Evolutionary conservation across 1,284 basidiomycete species (phyloP).

Genomic region (Neonothopanus nambi): DNA sequence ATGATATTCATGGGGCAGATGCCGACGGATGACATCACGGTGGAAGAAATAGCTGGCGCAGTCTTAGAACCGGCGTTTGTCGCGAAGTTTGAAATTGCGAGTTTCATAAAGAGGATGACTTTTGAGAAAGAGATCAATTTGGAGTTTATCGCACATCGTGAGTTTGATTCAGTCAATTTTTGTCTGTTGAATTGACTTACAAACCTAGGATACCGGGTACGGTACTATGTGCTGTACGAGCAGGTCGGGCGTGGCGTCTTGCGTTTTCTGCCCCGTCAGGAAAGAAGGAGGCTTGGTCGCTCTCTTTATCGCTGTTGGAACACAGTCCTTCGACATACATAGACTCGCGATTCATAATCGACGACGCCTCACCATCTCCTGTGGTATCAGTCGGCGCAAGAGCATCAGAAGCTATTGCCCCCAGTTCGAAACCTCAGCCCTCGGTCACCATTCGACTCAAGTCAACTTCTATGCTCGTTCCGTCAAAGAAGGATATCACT

Average conservation of each 20-base stretch:
- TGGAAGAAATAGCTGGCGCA: conserved; percentile 7
- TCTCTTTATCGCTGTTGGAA: conserved; percentile 7
- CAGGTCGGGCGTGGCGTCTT: conserved; percentile 12
- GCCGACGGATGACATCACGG: conserved; percentile 4
- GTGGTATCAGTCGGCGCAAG: too few species aligned
- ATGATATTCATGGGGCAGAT: neutral
- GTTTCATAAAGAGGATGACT: conserved; percentile 4
- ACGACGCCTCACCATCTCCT: neutral
- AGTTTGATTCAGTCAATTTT: neutral
- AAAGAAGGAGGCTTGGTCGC: conserved; percentile 1
- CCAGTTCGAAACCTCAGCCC: neutral
- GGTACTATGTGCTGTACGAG: too few species aligned
- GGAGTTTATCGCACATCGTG: conserved; percentile 15
- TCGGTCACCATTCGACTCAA: neutral
- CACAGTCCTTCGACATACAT: conserved; percentile 7
- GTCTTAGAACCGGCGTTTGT: conserved; percentile 4
- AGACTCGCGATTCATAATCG: conserved; percentile 10
- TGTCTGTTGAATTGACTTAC: too few species aligned
- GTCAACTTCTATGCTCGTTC: conserved; percentile 1
- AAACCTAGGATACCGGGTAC: too few species aligned
- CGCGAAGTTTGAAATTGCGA: conserved; percentile 6
- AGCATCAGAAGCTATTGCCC: neutral
- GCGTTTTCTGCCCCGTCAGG: neutral
- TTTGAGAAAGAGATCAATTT: conserved; percentile 3
- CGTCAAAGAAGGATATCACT: conserved; percentile 1